These are phyloP conservation scores for Cucumis melo DNA, from an alignment of 306 rosid species.

Conservation along the genomic window DNA sequence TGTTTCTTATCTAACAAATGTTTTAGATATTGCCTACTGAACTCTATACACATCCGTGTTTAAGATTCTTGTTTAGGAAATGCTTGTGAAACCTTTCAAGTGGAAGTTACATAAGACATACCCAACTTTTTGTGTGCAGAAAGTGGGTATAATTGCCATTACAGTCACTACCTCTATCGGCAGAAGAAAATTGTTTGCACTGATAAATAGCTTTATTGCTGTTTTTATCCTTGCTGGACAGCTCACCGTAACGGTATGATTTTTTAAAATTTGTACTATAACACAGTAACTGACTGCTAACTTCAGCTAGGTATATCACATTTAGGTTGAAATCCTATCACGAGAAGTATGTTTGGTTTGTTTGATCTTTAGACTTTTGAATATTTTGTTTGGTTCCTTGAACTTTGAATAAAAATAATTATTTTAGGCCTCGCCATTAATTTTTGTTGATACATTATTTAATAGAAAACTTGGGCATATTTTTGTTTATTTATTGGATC, in stretches of 20 bases:
- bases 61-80: background rate
- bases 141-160: constrained; percentile 66
- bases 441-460: background rate
- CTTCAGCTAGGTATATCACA: background rate
- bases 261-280: background rate
- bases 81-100: background rate
- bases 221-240: constrained; percentile 85
- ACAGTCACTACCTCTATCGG: constrained; percentile 72
- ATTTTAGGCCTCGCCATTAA: background rate
- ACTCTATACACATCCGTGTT: background rate
- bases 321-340: background rate
- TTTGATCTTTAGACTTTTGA: background rate
- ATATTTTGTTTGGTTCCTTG: background rate
- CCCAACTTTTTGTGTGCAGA: constrained; percentile 28
- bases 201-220: constrained; percentile 93
- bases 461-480: background rate
- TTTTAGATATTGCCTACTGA: background rate
- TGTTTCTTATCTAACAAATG: no score
- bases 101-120: background rate
- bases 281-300: background rate
- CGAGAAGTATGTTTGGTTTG: background rate
- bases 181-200: constrained; percentile 63
- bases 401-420: background rate
- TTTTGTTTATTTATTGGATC: background rate
- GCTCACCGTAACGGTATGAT: constrained; percentile 69